phyloP scores from a whole-genome alignment of 805 yeast genomes.

The Metschnikowia kunwiensis region DNA sequence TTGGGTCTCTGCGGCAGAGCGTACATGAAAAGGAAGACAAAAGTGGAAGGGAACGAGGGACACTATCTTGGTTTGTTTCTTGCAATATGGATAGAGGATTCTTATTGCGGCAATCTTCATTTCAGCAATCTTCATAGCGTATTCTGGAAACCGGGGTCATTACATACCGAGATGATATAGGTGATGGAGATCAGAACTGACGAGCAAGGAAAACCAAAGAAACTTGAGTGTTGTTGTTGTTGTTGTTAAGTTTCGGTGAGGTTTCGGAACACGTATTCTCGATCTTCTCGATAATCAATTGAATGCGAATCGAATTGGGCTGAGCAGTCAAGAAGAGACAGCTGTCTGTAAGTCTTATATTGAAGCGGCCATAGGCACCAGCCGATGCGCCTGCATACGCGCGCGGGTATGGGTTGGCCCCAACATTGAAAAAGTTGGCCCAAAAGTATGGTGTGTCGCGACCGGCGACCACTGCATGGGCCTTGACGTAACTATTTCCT shows the following conservation, averaged over 20 bases:
- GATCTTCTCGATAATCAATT: conserved; percentile 3
- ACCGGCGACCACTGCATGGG: conserved; percentile 16
- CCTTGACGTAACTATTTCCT: conserved; percentile 22
- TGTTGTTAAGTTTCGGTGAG: conserved; percentile 9
- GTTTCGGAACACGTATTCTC: conserved; percentile 1
- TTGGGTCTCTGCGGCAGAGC: no score
- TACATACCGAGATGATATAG: conserved; percentile 14
- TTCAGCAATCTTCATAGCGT: background rate
- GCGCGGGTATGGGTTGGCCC: conserved; percentile 15
- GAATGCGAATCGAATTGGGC: conserved; percentile 4
- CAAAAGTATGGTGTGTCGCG: conserved; percentile 17
- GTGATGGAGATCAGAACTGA: conserved; percentile 5
- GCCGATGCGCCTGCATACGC: conserved; percentile 10
- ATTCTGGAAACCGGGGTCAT: no score
- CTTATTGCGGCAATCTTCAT: background rate
- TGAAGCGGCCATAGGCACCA: conserved; percentile 11
- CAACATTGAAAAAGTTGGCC: conserved; percentile 22
- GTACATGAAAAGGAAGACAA: no score
- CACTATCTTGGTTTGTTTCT: no score
- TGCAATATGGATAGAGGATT: no score
- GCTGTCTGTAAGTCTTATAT: conserved; percentile 13
- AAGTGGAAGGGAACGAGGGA: no score
- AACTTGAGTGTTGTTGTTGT: conserved; percentile 14
- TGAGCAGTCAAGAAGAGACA: conserved; percentile 2
- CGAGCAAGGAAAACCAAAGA: conserved; percentile 2